Percentiles rank a stretch among this genome's conserved stretches.
Conservation (phyloP, 371 early-diverging fungal genomes). For the Mucor sp. region DNA sequence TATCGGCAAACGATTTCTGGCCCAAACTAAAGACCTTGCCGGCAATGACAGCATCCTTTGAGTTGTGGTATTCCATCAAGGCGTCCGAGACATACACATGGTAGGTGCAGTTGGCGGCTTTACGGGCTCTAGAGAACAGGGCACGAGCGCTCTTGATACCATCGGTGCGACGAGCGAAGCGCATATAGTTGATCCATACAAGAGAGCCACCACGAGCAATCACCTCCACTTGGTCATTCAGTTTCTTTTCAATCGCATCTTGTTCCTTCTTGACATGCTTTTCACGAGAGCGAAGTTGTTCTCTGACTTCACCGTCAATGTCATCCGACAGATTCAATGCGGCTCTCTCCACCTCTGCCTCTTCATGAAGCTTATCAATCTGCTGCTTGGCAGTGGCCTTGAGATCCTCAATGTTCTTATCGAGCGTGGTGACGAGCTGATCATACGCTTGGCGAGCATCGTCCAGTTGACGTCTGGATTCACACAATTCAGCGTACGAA, state of each 20-base stretch:
- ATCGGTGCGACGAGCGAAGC: constrained; percentile 80
- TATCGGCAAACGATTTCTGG: constrained; percentile 75
- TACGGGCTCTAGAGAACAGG: constrained; percentile 82
- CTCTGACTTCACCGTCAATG: constrained; percentile 82
- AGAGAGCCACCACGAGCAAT: constrained; percentile 66
- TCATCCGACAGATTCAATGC: constrained; percentile 62
- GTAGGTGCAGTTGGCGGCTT: constrained; percentile 73
- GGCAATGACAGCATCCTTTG: constrained; percentile 82
- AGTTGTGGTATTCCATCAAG: constrained; percentile 91
- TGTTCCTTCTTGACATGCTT: constrained; percentile 70
- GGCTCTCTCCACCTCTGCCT: constrained; percentile 43
- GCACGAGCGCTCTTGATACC: constrained; percentile 77
- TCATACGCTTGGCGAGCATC: constrained; percentile 79
- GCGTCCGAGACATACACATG: constrained; percentile 90
- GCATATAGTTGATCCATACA: constrained; percentile 90
- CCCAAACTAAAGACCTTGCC: constrained; percentile 93
- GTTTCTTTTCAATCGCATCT: constrained; percentile 60
- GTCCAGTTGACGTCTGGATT: constrained; percentile 68
- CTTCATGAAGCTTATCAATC: constrained; percentile 50
- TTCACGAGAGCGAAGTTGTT: constrained; percentile 66
- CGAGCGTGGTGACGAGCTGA: constrained; percentile 59
- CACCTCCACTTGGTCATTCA: constrained; percentile 63
- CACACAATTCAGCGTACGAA: constrained; percentile 85
- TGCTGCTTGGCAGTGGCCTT: constrained; percentile 52
- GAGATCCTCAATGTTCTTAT: constrained; percentile 52